Conservation (phyloP, 495 filamentous ascomycete genomes). For the Hypomontagnella monticulosa region DNA sequence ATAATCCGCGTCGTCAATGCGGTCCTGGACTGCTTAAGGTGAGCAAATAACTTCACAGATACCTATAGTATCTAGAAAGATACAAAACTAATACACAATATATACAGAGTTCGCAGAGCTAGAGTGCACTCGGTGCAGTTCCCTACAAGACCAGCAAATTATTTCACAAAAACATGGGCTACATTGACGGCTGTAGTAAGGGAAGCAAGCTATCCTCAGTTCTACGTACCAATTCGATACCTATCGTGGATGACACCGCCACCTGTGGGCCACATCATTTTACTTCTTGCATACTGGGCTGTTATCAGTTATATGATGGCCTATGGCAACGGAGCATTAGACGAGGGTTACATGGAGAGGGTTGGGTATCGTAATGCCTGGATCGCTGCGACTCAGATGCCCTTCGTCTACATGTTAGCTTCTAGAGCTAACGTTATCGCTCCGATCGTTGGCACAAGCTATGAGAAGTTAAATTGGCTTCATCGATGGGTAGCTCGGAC, state of each 20-base stretch:
- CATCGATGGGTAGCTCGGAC: slow-evolving; percentile 83
- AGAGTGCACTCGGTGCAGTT: slow-evolving; percentile 52
- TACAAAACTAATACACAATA: slow-evolving; percentile 24
- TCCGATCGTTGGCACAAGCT: slow-evolving; percentile 70
- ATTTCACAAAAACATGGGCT: slow-evolving; percentile 65
- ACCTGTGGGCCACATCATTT: slow-evolving; percentile 63
- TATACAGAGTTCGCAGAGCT: slow-evolving; percentile 51
- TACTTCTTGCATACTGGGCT: slow-evolving; percentile 65
- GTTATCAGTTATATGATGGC: slow-evolving; percentile 68
- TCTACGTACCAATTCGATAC: slow-evolving; percentile 61
- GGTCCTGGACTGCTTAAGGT: slow-evolving; percentile 49
- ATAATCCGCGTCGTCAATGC: slow-evolving; percentile 52
- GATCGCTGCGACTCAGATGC: slow-evolving; percentile 82
- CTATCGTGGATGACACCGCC: slow-evolving; percentile 62
- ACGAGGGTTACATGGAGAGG: slow-evolving; percentile 67
- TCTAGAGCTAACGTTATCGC: slow-evolving; percentile 82
- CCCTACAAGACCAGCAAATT: slow-evolving; percentile 72
- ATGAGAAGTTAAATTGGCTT: slow-evolving; percentile 84
- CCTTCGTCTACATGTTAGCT: slow-evolving; percentile 79
- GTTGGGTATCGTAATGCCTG: slow-evolving; percentile 81
- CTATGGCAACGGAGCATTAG: slow-evolving; percentile 54
- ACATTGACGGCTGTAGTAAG: slow-evolving; percentile 73
- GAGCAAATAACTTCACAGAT: background rate
- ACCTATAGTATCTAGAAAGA: too few relatives aligned
- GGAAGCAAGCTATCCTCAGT: slow-evolving; percentile 72